A percentile compares a stretch with the other conserved stretches of the same genome.
Evolutionary conservation across 768 basidiomycete species (phyloP).

Genomic region (Goffeauzyma gilvescens): DNA sequence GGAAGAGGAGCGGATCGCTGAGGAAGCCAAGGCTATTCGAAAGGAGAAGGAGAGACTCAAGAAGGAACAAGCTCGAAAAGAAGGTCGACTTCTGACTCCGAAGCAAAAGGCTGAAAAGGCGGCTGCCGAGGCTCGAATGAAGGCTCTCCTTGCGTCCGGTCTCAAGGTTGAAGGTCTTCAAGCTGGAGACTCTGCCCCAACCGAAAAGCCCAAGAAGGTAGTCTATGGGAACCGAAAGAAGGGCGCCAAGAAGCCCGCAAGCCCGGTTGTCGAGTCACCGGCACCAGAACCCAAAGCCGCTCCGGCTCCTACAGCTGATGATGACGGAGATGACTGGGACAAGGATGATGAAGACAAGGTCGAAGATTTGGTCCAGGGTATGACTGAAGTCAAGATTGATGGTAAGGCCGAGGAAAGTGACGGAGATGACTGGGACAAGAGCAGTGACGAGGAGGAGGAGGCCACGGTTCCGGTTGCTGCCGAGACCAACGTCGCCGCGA

Average conservation of each 20-base stretch:
- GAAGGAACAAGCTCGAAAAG: conserved; percentile 73
- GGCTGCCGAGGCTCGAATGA: conserved; percentile 67
- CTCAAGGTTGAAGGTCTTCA: conserved; percentile 75
- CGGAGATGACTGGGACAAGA: conserved; percentile 32
- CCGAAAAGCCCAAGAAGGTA: conserved; percentile 45
- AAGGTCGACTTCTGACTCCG: conserved; percentile 85
- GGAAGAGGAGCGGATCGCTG: conserved; percentile 59
- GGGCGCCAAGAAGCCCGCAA: conserved; percentile 25
- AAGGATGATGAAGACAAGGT: conserved; percentile 31
- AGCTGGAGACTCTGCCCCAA: conserved; percentile 35
- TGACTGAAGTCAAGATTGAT: conserved; percentile 27
- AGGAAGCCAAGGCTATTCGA: conserved; percentile 49
- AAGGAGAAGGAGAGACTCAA: conserved; percentile 59
- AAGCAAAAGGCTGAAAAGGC: conserved; percentile 89
- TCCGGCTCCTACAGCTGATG: conserved; percentile 15
- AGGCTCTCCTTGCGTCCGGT: conserved; percentile 75
- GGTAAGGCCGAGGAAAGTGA: conserved; percentile 25
- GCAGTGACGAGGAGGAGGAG: conserved; percentile 25
- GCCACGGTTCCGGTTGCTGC: neutral
- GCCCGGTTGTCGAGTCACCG: conserved; percentile 13
- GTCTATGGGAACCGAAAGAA: conserved; percentile 71
- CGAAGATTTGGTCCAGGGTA: conserved; percentile 24
- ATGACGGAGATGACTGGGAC: conserved; percentile 38
- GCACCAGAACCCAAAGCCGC: conserved; percentile 19
- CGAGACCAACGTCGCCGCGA: conserved; percentile 12